Evolutionary conservation across 1,284 basidiomycete genomes (phyloP).

Genomic region (Melampsora larici-populina): DNA sequence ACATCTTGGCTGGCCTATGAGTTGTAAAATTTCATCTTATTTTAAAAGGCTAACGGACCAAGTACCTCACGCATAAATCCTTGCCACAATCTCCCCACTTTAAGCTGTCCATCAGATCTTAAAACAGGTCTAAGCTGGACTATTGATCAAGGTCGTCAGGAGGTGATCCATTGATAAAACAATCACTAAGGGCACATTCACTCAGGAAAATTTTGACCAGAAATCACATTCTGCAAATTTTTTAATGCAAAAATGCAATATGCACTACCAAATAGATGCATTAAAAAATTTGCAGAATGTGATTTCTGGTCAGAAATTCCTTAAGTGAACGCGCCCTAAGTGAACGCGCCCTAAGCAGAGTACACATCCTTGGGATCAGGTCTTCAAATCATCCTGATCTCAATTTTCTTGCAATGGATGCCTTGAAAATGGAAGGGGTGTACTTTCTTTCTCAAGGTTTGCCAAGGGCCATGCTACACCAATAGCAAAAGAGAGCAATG

Average conservation of each 20-base stretch:
- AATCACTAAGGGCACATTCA: slow-evolving; percentile 4
- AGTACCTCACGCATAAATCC: slow-evolving; percentile 14
- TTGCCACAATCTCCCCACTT: slow-evolving; percentile 10
- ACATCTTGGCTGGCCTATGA: not conserved
- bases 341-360: too few relatives aligned
- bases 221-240: too few relatives aligned
- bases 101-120: not conserved
- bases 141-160: not conserved
- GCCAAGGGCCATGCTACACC: slow-evolving; percentile 19
- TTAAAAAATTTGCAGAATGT: too few relatives aligned
- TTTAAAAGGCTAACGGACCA: not conserved
- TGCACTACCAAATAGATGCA: too few relatives aligned
- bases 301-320: too few relatives aligned
- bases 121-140: not conserved
- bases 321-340: too few relatives aligned
- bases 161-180: slow-evolving; percentile 1
- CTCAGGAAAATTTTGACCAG: too few relatives aligned
- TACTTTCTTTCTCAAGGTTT: slow-evolving; percentile 1
- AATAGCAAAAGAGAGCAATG: slow-evolving; percentile 5
- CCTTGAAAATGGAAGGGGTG: too few relatives aligned
- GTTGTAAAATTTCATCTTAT: not conserved
- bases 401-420: too few relatives aligned
- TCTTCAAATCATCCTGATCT: too few relatives aligned
- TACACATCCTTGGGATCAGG: too few relatives aligned
- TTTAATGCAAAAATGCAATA: too few relatives aligned